Base-by-base conservation (phyloP, 768 basidiomycete species). In the Phylloporus arenicola region DNA sequence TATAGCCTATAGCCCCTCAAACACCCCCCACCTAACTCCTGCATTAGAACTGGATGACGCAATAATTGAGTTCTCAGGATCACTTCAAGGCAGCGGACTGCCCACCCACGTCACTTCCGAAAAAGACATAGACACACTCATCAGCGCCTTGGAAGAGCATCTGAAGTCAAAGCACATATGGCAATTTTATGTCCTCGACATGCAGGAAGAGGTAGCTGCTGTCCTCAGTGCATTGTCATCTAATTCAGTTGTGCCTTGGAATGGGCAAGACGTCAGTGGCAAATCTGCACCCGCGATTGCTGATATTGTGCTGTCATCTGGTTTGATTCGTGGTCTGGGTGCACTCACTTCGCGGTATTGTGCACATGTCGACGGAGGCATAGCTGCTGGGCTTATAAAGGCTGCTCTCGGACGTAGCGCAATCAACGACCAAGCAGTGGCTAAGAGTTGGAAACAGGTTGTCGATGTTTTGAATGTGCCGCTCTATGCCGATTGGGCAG, bases 161-260 rank as follows among this genome's bases (percentile, higher is more conserved):
- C 59, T 92, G 54, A 79, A 85, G 51, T 72, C 70, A 3, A 81
- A 86, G 45, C 76, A 89, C 22, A 68, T 98, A 19, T 99, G 92
- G 91, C 87, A 98, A 61, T 99, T 85, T 72, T 99, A 98, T 65
- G 87, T 94, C 17, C 74, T 98, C 44, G 85, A 97, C 61, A 75
- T 82, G 11, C 70, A 72, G 34, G 68, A 74, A 22, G 89, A 94
- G 66, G 74, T 70, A 43, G 68, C 75, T 0, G 82, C 81, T 3
- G 70, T 95, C 29, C 59, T 59, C 19, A 59, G 47, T 43, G 65
- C 67, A 3, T 38, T 69, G 8, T 63, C 63, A 10, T 61, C 61
- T 4, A 57, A 70, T 6, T 70, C 74, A 20, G 56, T 79, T 27
- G 67, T 70, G 13, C 51, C 72, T 5, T 94, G 92, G 90, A 67